These are phyloP conservation scores for Alternaria hordeiaustralica DNA, from an alignment of 2,329 filamentous ascomycete genomes.

Conservation along the genomic window DNA sequence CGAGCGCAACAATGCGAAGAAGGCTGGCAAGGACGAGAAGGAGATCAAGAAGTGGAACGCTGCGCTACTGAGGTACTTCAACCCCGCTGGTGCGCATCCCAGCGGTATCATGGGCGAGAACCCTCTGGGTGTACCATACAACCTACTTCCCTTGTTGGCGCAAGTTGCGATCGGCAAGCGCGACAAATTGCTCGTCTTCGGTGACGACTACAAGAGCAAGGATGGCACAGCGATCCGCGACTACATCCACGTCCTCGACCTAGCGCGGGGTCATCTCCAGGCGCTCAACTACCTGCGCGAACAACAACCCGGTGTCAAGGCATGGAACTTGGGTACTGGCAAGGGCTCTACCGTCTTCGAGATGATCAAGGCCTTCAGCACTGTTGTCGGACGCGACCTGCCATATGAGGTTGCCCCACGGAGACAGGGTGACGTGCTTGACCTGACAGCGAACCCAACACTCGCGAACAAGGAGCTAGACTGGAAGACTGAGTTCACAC, in stretches of 20 bases:
- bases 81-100: constrained; percentile 93
- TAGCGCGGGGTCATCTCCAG: constrained; percentile 83
- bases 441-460: constrained; percentile 89
- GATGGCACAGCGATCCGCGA: constrained; percentile 95
- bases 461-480: constrained; percentile 86
- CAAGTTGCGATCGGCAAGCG: constrained; percentile 96
- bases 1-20: constrained; percentile 81
- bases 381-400: constrained; percentile 83
- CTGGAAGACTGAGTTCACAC: constrained; percentile 89
- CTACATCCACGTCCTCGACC: constrained; percentile 96
- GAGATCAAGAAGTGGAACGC: constrained; percentile 81
- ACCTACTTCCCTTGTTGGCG: constrained; percentile 89
- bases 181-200: constrained; percentile 93
- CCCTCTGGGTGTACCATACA: constrained; percentile 93
- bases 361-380: constrained; percentile 93
- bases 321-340: constrained; percentile 96
- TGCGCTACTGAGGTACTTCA: constrained; percentile 94
- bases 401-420: constrained; percentile 85
- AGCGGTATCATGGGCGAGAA: constrained; percentile 98
- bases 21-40: constrained; percentile 70
- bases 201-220: constrained; percentile 88
- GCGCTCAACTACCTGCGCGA: constrained; percentile 89
- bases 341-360: constrained; percentile 95
- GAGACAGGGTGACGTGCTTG: constrained; percentile 86
- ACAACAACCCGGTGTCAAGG: constrained; percentile 85